Evolutionary conservation across 805 yeast species (phyloP).

Genomic region (Teunomyces lycoperdinae): DNA sequence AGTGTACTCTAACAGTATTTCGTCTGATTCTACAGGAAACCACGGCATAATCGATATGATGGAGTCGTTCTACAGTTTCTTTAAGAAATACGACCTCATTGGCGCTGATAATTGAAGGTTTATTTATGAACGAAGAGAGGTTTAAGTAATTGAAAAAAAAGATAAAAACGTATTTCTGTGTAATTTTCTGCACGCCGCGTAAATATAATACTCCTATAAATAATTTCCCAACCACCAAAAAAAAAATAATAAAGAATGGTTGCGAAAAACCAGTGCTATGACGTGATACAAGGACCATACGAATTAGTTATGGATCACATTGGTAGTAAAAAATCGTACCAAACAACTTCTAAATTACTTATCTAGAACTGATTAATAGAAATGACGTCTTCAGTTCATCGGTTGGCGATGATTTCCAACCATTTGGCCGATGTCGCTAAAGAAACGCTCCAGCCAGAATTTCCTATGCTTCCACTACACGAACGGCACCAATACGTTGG

Average conservation of each 20-base stretch:
- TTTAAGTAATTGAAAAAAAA: neutral
- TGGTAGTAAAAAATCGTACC: neutral
- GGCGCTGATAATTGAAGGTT: constrained; percentile 38
- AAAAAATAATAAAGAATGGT: too few relatives aligned
- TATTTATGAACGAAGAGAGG: neutral
- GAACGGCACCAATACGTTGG: constrained; percentile 15
- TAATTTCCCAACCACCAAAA: too few relatives aligned
- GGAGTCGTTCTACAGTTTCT: constrained; percentile 48
- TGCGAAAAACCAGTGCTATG: neutral
- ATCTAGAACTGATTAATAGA: too few relatives aligned
- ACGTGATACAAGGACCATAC: neutral
- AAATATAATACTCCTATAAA: too few relatives aligned
- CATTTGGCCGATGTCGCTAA: constrained; percentile 11
- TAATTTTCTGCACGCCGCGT: neutral
- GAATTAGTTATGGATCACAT: neutral
- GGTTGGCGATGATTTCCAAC: constrained; percentile 17
- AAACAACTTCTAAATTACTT: too few relatives aligned
- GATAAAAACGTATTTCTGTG: neutral
- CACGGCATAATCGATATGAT: constrained; percentile 58
- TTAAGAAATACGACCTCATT: constrained; percentile 42
- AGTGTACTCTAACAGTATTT: constrained; percentile 45
- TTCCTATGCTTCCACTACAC: constrained; percentile 14
- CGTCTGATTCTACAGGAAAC: constrained; percentile 25
- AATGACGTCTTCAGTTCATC: neutral
- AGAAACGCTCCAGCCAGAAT: constrained; percentile 10